Evolutionary conservation across 2,329 filamentous ascomycete genomes (phyloP), one percentile per base, ranked within the genome.

Genomic region (Fusarium domesticum): DNA sequence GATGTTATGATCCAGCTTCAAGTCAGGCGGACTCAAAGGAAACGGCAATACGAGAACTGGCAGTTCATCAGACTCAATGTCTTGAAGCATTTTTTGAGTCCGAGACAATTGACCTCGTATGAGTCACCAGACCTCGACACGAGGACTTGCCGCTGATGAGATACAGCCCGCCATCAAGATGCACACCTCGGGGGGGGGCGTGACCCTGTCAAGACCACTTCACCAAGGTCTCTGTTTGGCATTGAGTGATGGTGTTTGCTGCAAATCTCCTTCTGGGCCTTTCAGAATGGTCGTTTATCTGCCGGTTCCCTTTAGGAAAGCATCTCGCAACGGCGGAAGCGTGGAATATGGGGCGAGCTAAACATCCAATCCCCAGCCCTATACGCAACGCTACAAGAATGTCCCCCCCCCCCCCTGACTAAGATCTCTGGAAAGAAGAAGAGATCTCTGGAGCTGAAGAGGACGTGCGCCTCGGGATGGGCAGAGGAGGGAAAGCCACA

Each of bases 21-120:
- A 52, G 48, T 58, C 48, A 58, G 50, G 50, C 31, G 39, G 48
- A 41, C 50, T 53, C 49, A 53, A 48, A 48, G n/a, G 43, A 33
- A 38, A 52, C 42, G 42, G 41, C 42, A 18, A 14, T 28, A 30
- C 16, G 11, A 39, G 40, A 41, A 47, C 28, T 35, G 45, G 19
- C 15, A 30, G 19, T 28, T 37, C 32, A 35, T 18, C 46, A 31
- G 34, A 15, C 8, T 23, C n/a, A 20, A 10, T 18, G 37, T 36
- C n/a, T 25, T 31, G 14, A 19, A 16, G 19, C 17, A 20, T 28
- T 25, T 18, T 16, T 28, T 35, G 34, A 37, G 31, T 28, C 37
- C 30, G 32, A 48, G 50, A 52, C 46, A 49, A 35, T 36, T 23
- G 36, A 25, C 20, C 39, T 50, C 37, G 34, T 45, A 38, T n/a